Conservation (phyloP, 257 asterid genomes). For the Nicotiana sylvestris region DNA sequence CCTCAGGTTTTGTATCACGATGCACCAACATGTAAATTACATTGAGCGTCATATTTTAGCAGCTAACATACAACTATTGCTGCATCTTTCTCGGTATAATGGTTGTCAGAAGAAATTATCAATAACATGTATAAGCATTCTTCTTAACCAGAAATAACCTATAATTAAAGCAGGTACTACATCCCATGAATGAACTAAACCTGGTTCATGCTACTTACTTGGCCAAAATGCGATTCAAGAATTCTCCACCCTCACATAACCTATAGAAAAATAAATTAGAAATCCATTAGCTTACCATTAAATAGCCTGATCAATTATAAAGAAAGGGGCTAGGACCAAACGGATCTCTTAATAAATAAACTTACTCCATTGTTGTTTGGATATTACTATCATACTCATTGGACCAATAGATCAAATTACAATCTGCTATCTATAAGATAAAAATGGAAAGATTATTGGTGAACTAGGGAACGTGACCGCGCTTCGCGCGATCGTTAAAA, state of each 20-base stretch:
- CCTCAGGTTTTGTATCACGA: constrained; percentile 92
- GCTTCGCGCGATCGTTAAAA: too few relatives aligned
- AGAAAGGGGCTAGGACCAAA: neutral
- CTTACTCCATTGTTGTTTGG: constrained; percentile 83
- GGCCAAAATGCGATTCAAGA: constrained; percentile 75
- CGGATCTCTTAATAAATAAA: neutral
- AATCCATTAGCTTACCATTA: neutral
- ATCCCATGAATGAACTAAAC: neutral
- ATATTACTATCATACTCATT: constrained; percentile 59
- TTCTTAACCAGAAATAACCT: neutral
- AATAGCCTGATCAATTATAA: neutral
- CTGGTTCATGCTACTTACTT: constrained; percentile 30
- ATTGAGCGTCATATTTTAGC: constrained; percentile 86
- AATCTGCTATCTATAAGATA: too few relatives aligned
- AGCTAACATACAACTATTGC: constrained; percentile 72
- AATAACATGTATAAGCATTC: neutral
- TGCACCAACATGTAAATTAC: constrained; percentile 83
- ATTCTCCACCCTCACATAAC: constrained; percentile 80
- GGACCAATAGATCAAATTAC: too few relatives aligned
- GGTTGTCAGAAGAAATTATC: constrained; percentile 39
- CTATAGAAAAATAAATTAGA: constrained; percentile 20
- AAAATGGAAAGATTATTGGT: too few relatives aligned
- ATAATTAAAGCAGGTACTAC: neutral
- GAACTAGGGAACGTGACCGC: too few relatives aligned
- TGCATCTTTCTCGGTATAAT: constrained; percentile 83